Percentiles rank a stretch among this genome's conserved stretches.
Evolutionary conservation across 352 stramenopile genomes (phyloP).

Genomic region (Albugo laibachii): DNA sequence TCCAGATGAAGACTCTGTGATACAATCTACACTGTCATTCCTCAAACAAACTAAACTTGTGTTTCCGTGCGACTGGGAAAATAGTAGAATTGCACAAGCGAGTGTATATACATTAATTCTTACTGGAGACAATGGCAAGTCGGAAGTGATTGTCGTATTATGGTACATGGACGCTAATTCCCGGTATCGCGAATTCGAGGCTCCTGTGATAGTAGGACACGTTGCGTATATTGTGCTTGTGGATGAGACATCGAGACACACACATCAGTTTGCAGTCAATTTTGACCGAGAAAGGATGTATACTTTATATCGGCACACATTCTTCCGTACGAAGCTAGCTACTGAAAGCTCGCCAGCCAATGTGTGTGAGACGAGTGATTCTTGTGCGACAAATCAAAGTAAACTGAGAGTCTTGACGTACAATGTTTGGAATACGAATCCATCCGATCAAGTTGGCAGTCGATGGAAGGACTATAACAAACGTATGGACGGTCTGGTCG

Average conservation of each 20-base stretch:
- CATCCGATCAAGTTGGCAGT: conserved; percentile 18
- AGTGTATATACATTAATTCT: conserved; percentile 24
- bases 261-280: conserved; percentile 36
- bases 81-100: conserved; percentile 8
- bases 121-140: conserved; percentile 46
- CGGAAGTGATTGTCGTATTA: conserved; percentile 47
- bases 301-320: conserved; percentile 60
- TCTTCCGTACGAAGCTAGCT: neutral
- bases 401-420: conserved; percentile 59
- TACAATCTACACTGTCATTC: conserved; percentile 4
- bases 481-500: conserved; percentile 47
- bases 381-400: neutral
- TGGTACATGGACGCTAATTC: conserved; percentile 15
- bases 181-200: conserved; percentile 23
- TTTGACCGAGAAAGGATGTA: conserved; percentile 47
- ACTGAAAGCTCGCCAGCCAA: neutral
- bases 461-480: conserved; percentile 61
- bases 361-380: neutral
- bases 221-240: conserved; percentile 55
- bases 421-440: conserved; percentile 84
- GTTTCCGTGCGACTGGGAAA: no score
- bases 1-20: conserved; percentile 20
- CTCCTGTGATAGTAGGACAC: conserved; percentile 41
- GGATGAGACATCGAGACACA: conserved; percentile 26
- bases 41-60: no score